phyloP scores from a whole-genome alignment of 768 basidiomycete species.

The Trametes cinnabarina region DNA sequence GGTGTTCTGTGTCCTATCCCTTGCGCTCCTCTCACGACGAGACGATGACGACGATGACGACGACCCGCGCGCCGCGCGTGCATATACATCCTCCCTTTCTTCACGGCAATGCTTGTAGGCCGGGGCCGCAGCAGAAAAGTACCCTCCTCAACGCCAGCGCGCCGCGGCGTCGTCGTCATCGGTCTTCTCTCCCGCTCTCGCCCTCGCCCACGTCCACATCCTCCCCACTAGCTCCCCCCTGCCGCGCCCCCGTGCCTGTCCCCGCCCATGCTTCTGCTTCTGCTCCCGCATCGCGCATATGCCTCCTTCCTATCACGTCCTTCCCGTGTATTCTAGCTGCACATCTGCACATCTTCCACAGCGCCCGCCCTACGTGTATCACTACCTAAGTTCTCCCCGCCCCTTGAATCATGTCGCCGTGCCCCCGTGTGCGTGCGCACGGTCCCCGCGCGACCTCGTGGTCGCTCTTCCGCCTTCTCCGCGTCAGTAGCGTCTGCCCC shows the following conservation, averaged over 20 bases:
- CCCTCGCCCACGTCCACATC: background rate
- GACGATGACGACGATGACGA: constrained; percentile 6
- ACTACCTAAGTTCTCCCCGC: constrained; percentile 9
- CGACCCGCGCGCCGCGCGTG: constrained; percentile 10
- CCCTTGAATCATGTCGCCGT: background rate
- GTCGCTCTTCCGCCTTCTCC: too few species aligned
- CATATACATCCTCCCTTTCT: background rate
- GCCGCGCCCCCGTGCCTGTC: background rate
- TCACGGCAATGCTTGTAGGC: background rate
- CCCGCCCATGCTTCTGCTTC: background rate
- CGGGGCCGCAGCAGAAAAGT: constrained; percentile 4
- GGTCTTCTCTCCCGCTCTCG: constrained; percentile 1
- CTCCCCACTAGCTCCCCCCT: background rate
- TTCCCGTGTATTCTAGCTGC: constrained; percentile 14
- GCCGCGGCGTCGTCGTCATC: constrained; percentile 11
- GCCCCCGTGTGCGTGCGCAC: too few species aligned
- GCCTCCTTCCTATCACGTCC: background rate
- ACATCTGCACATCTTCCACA: background rate
- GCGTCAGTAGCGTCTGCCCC: too few species aligned
- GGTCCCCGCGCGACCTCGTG: too few species aligned
- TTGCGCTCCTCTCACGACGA: background rate
- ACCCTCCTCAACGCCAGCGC: background rate
- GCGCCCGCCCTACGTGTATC: constrained; percentile 15
- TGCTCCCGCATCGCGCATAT: background rate
- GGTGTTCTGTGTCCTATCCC: background rate